phyloP scores from a whole-genome alignment of 2,329 filamentous ascomycete species.

The Akanthomyces dipterigenus region DNA sequence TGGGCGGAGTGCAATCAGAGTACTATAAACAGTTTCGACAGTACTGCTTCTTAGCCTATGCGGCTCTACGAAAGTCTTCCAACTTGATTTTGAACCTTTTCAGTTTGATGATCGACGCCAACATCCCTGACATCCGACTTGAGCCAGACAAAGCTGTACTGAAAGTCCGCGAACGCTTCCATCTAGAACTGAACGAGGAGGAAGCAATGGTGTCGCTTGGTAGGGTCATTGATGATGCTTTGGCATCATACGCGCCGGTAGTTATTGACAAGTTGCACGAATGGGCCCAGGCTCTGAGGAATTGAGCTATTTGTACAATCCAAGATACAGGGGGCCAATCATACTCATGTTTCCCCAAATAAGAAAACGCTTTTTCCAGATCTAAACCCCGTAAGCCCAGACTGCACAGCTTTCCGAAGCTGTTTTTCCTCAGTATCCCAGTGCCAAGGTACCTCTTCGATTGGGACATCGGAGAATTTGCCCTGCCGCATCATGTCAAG shows the following conservation, averaged over 20 bases:
- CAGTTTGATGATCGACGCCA: constrained; percentile 93
- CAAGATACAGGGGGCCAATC: not conserved
- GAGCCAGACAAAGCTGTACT: constrained; percentile 90
- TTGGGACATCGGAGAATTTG: constrained; percentile 75
- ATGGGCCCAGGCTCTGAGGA: constrained; percentile 83
- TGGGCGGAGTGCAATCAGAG: constrained; percentile 77
- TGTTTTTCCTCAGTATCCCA: constrained; percentile 68
- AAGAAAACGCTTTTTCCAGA: constrained; percentile 86
- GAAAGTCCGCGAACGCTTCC: constrained; percentile 92
- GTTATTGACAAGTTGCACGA: constrained; percentile 94
- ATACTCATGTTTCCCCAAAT: constrained; percentile 50
- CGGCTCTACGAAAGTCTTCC: constrained; percentile 79
- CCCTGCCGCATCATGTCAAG: constrained; percentile 67
- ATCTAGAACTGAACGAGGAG: constrained; percentile 84
- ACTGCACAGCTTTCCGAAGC: constrained; percentile 69
- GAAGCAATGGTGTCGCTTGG: constrained; percentile 87
- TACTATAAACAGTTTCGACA: constrained; percentile 88
- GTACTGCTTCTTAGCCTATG: constrained; percentile 93
- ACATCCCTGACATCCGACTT: constrained; percentile 89
- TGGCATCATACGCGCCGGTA: constrained; percentile 83
- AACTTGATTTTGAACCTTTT: constrained; percentile 94
- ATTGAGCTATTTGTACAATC: constrained; percentile 33
- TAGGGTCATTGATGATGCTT: constrained; percentile 80
- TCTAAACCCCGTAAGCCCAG: constrained; percentile 76
- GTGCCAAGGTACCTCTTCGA: constrained; percentile 76